These are phyloP conservation scores for Flaveria linearis DNA, from an alignment of 129 eudicot genomes.

Conservation along the genomic window DNA sequence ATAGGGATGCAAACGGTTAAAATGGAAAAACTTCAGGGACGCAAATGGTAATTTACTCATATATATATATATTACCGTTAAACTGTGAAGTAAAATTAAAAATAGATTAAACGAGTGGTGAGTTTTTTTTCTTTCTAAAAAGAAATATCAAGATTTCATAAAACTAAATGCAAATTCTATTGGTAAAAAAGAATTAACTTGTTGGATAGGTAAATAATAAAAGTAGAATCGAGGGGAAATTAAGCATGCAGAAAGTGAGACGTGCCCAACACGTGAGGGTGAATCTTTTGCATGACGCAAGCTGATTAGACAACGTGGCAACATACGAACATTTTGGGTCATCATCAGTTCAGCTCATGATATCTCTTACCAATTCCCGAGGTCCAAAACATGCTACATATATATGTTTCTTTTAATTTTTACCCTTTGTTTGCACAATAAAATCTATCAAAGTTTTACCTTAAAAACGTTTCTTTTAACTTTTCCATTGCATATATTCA, in stretches of 20 bases:
- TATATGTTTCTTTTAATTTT: too few species aligned
- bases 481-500: too few species aligned
- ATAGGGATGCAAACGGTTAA: too few species aligned
- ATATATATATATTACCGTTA: too few species aligned
- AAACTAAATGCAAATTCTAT: neutral
- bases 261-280: conserved; percentile 38
- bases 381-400: conserved; percentile 4
- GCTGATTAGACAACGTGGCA: conserved; percentile 43
- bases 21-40: too few species aligned
- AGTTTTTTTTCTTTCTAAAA: too few species aligned
- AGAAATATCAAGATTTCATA: neutral
- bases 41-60: too few species aligned
- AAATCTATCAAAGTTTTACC: too few species aligned
- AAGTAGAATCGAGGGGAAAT: neutral
- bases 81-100: too few species aligned
- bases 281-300: conserved; percentile 26
- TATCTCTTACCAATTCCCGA: conserved; percentile 30
- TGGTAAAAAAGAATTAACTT: neutral
- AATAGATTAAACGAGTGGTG: too few species aligned
- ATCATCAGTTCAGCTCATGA: conserved; percentile 29
- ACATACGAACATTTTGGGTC: conserved; percentile 17
- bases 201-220: conserved; percentile 3
- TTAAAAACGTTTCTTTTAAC: too few species aligned
- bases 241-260: conserved; percentile 21
- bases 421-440: too few species aligned